Evolutionary conservation across 768 basidiomycete genomes (phyloP), one percentile per base, ranked within the genome.

Genomic region (Tricholoma hemisulphureum): DNA sequence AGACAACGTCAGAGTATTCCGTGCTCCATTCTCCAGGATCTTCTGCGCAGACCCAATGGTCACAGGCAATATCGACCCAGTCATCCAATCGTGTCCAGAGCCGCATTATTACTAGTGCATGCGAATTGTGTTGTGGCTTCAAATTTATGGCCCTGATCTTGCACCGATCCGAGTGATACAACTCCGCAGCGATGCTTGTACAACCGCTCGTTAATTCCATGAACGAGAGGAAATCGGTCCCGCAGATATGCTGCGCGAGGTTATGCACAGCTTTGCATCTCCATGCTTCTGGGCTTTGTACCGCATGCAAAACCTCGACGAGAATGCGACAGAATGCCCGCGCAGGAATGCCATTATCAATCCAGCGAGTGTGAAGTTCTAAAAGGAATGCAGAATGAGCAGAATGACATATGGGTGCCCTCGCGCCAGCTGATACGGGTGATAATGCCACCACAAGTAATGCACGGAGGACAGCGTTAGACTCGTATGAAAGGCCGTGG

Each of bases 371-470:
- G 43, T 70, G 71, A 26, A 85, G 71, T 45, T 80, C 76, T 14
- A 75, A 58, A 37, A 86, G 75, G 63, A 80, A 85, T 50, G 69
- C 71, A 11, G 71, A 68, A 66, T 84, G 80, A 2, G 75, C 71
- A 3, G 80, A 75, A 53, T 83, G 79, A 16, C 72, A 74, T 41
- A 79, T 67, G 11, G 69, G 71, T 2, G 74, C 69, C 13, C 50
- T 54, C 53, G 60, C 60, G n/a, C 58, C 57, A 16, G 59, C 43
- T 26, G 67, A 55, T 23, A 66, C 52, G 11, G 77, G 59, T 4
- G 67, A 52, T 26, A 81, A 64, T 23, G 82, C 73, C 35, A 75
- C 65, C 3, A 63, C 65, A 32, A 87, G 71, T 41, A 83, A 62
- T 9, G 64, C 58, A 50, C 68, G 69, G 32, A 87, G 74, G 34